A percentile compares a stretch with the other conserved stretches of the same genome.
These are phyloP conservation scores for Microdochium bolleyi DNA, from an alignment of 2,329 filamentous ascomycete genomes.

Conservation along the genomic window DNA sequence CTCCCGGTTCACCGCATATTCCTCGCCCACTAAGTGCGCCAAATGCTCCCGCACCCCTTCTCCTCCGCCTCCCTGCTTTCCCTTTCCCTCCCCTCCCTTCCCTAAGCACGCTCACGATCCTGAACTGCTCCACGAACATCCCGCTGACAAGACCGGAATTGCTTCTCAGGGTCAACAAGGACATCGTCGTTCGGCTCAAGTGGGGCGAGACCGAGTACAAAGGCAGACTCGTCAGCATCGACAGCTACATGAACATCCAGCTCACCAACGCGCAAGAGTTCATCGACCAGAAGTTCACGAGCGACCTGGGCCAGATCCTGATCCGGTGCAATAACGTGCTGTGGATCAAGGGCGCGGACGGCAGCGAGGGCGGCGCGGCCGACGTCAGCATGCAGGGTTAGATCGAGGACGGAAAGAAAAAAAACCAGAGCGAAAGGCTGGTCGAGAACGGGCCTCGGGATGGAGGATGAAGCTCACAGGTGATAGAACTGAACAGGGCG, in stretches of 20 bases:
- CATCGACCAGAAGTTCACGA: constrained; percentile 79
- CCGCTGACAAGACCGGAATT: not conserved
- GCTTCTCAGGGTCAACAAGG: constrained; percentile 66
- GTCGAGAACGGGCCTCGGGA: too few relatives aligned
- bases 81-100: too few relatives aligned
- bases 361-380: constrained; percentile 40
- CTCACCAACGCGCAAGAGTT: constrained; percentile 86
- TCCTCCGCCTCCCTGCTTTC: too few relatives aligned
- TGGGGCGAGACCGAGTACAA: constrained; percentile 99
- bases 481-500: too few relatives aligned
- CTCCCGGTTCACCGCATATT: not conserved
- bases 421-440: too few relatives aligned
- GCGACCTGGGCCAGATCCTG: constrained; percentile 79
- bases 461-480: too few relatives aligned
- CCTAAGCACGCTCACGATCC: too few relatives aligned
- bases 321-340: constrained; percentile 99
- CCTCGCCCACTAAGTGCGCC: too few relatives aligned
- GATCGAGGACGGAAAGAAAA: not conserved
- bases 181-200: constrained; percentile 88
- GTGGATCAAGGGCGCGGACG: constrained; percentile 64
- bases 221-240: constrained; percentile 82
- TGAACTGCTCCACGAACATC: too few relatives aligned
- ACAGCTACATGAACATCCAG: constrained; percentile 99
- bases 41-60: too few relatives aligned
- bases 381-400: constrained; percentile 54